phyloP scores from a whole-genome alignment of 305 asterid species.

The Fraxinus albicans region DNA sequence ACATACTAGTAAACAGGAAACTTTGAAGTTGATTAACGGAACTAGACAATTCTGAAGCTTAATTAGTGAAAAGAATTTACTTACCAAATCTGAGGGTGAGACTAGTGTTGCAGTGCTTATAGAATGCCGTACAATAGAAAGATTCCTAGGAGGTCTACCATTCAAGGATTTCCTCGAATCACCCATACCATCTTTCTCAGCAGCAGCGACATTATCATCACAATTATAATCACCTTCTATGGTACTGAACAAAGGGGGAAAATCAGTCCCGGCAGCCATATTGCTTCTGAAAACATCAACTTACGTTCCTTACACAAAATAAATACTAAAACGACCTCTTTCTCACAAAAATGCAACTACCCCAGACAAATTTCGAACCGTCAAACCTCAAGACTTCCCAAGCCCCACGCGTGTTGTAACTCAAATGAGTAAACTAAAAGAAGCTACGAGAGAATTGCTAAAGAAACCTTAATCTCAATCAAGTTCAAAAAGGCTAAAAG shows the following conservation, averaged over 20 bases:
- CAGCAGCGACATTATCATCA: slow-evolving; percentile 34
- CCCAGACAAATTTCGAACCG: neutral
- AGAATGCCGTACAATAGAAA: slow-evolving; percentile 52
- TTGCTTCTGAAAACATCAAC: slow-evolving; percentile 38
- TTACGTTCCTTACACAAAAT: slow-evolving; percentile 19
- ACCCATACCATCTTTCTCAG: slow-evolving; percentile 34
- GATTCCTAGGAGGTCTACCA: slow-evolving; percentile 62
- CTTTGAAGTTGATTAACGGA: neutral
- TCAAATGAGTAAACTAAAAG: neutral
- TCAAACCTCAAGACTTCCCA: slow-evolving; percentile 12
- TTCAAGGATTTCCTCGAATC: slow-evolving; percentile 35
- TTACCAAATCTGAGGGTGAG: slow-evolving; percentile 50
- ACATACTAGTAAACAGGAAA: neutral
- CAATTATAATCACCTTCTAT: slow-evolving; percentile 38
- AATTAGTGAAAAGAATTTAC: neutral
- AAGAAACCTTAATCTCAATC: neutral
- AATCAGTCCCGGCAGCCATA: slow-evolving; percentile 64
- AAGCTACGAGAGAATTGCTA: slow-evolving; percentile 1
- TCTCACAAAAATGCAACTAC: neutral
- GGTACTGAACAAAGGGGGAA: slow-evolving; percentile 34
- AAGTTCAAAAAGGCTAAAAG: neutral
- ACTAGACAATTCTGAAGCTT: neutral
- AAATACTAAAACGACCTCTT: slow-evolving; percentile 22
- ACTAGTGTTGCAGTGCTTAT: slow-evolving; percentile 41
- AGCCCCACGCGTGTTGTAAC: neutral